Conservation (phyloP, 768 basidiomycete genomes). For the Rhodotorula diobovata region DNA sequence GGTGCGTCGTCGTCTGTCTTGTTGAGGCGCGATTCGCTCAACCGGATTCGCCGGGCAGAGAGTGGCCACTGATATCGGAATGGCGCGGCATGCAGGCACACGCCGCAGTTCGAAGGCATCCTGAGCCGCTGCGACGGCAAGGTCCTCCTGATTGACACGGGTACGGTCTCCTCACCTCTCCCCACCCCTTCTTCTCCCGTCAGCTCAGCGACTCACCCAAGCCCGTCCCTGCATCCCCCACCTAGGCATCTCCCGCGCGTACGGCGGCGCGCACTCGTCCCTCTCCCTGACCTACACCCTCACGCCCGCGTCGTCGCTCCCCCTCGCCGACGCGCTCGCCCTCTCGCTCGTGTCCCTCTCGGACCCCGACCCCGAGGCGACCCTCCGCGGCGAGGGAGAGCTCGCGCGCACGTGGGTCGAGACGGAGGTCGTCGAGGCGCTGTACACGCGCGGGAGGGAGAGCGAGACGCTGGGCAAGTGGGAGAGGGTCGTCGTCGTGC, state of each 20-base stretch:
- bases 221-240: neutral
- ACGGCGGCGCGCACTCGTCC: slow-evolving; percentile 86
- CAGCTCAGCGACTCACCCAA: neutral
- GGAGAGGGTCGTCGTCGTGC: slow-evolving; percentile 48
- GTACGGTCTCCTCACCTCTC: slow-evolving; percentile 46
- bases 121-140: slow-evolving; percentile 83
- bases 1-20: too few relatives aligned
- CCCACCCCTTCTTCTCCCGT: too few relatives aligned
- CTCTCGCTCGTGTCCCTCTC: neutral
- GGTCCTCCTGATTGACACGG: slow-evolving; percentile 93
- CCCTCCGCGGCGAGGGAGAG: neutral
- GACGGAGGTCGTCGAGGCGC: slow-evolving; percentile 61
- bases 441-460: slow-evolving; percentile 57
- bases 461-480: slow-evolving; percentile 53
- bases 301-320: slow-evolving; percentile 54
- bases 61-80: too few relatives aligned
- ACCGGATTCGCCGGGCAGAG: too few relatives aligned
- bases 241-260: slow-evolving; percentile 55
- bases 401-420: slow-evolving; percentile 46
- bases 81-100: too few relatives aligned
- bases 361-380: slow-evolving; percentile 4
- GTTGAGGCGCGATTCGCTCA: too few relatives aligned
- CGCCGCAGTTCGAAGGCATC: slow-evolving; percentile 84
- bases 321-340: slow-evolving; percentile 17
- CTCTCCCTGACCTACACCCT: slow-evolving; percentile 80